Percentiles rank a stretch among this genome's conserved stretches.
These are phyloP conservation scores for Alternaria sp. DNA, from an alignment of 2,329 filamentous ascomycete species.

Conservation along the genomic window DNA sequence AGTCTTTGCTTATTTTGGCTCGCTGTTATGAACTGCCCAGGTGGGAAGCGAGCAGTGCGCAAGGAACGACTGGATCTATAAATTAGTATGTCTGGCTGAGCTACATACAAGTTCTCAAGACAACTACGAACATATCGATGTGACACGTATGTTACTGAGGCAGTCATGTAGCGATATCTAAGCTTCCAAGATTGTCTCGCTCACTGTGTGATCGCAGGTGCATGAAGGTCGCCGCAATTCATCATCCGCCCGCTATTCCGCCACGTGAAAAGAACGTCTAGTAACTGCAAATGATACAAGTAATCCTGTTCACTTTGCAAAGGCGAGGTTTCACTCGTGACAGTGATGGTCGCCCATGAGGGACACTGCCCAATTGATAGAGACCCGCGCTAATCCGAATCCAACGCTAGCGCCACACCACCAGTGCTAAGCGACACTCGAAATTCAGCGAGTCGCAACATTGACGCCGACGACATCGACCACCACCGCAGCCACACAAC, in stretches of 20 bases:
- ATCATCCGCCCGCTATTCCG: too few species aligned
- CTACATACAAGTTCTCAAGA: too few species aligned
- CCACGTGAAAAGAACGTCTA: too few species aligned
- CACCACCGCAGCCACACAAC: constrained; percentile 35
- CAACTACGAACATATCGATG: too few species aligned
- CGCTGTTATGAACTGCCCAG: background rate
- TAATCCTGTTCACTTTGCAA: rapidly evolving
- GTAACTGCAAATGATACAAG: rapidly evolving
- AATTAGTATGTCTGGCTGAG: rapidly evolving
- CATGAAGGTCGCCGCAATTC: too few species aligned
- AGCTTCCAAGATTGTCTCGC: too few species aligned
- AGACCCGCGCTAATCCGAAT: background rate
- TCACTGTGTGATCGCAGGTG: too few species aligned
- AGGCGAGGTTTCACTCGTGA: background rate
- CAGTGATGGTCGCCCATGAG: background rate
- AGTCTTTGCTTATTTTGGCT: too few species aligned
- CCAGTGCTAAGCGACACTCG: constrained; percentile 15
- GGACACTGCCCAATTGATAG: background rate
- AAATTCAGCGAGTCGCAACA: constrained; percentile 24
- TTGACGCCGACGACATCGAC: constrained; percentile 27
- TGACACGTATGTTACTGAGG: too few species aligned
- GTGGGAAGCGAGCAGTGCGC: background rate
- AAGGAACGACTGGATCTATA: background rate
- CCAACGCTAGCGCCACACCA: constrained; percentile 6
- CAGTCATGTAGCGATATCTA: too few species aligned